These are phyloP conservation scores for Gynandropsis gynandra DNA, from an alignment of 345 rosid species.

Conservation along the genomic window DNA sequence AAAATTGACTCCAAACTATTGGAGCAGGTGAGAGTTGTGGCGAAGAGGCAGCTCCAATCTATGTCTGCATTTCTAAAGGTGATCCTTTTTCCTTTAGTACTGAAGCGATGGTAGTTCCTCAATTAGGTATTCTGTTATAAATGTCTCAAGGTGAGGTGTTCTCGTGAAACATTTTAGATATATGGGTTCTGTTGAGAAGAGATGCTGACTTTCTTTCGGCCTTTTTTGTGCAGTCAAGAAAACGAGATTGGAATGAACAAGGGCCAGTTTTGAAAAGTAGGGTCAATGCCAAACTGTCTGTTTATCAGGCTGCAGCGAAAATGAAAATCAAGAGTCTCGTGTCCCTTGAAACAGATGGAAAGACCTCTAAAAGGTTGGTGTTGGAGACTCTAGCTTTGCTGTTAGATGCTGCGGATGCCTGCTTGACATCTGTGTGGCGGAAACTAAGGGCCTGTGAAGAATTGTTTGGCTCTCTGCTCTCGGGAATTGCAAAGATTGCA, in stretches of 20 bases:
- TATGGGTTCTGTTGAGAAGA: slow-evolving; percentile 19
- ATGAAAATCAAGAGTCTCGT: slow-evolving; percentile 70
- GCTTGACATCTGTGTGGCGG: slow-evolving; percentile 88
- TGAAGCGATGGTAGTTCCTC: neutral
- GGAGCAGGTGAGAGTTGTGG: slow-evolving; percentile 65
- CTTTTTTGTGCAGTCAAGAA: slow-evolving; percentile 65
- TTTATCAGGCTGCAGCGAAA: slow-evolving; percentile 76
- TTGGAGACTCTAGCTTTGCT: slow-evolving; percentile 79
- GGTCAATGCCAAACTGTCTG: slow-evolving; percentile 69
- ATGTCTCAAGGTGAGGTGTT: slow-evolving; percentile 14
- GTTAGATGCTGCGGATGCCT: slow-evolving; percentile 87
- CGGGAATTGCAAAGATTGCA: slow-evolving; percentile 81
- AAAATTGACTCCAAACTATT: slow-evolving; percentile 62
- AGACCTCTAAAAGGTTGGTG: slow-evolving; percentile 76
- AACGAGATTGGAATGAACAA: slow-evolving; percentile 88
- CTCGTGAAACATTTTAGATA: neutral
- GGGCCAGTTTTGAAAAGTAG: slow-evolving; percentile 75
- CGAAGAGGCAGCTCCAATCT: slow-evolving; percentile 87
- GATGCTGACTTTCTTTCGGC: slow-evolving; percentile 19
- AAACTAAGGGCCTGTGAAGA: slow-evolving; percentile 88
- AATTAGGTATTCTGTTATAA: slow-evolving; percentile 8
- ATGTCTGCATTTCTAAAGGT: slow-evolving; percentile 93
- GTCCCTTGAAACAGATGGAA: slow-evolving; percentile 78
- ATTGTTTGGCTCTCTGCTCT: slow-evolving; percentile 70
- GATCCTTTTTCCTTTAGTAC: slow-evolving; percentile 16